Evolutionary conservation across 163 green algal species (phyloP).

Genomic region (Volvox carteri): DNA sequence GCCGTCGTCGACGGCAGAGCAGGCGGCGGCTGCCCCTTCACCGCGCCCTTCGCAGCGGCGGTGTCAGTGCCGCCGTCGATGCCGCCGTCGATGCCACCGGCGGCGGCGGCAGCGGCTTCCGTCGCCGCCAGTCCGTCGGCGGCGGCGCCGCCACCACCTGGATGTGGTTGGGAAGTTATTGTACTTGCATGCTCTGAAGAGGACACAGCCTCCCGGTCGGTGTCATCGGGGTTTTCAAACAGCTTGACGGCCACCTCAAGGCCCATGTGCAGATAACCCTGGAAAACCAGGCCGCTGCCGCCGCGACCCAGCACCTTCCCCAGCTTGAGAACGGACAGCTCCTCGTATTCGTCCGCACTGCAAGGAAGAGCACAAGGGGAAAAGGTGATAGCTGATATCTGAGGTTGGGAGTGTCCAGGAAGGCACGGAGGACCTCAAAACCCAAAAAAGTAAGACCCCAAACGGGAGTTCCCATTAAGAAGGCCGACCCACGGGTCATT

Average conservation of each 20-base stretch:
- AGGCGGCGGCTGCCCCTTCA: not conserved
- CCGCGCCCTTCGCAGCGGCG: not conserved
- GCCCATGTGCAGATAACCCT: constrained; percentile 52
- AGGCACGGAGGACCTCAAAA: too few species aligned
- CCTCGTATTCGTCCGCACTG: constrained; percentile 45
- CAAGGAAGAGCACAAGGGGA: not conserved
- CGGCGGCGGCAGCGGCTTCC: not conserved
- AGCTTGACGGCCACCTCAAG: constrained; percentile 56
- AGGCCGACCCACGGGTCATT: too few species aligned
- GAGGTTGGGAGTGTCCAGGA: too few species aligned
- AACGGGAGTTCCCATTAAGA: too few species aligned
- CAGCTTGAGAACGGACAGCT: constrained; percentile 51
- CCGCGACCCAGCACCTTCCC: constrained; percentile 50
- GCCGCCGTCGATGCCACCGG: not conserved
- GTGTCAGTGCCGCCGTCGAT: not conserved
- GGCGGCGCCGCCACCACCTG: too few species aligned
- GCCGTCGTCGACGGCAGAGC: not conserved
- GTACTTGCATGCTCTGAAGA: not conserved
- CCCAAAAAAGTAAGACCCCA: too few species aligned
- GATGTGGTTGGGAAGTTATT: too few species aligned
- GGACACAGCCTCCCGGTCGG: constrained; percentile 6
- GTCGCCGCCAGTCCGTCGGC: too few species aligned
- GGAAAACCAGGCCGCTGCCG: constrained; percentile 55
- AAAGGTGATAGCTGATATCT: too few species aligned
- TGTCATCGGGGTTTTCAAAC: constrained; percentile 56